phyloP scores from a whole-genome alignment of 495 filamentous ascomycete genomes.

The Podospora sp. region DNA sequence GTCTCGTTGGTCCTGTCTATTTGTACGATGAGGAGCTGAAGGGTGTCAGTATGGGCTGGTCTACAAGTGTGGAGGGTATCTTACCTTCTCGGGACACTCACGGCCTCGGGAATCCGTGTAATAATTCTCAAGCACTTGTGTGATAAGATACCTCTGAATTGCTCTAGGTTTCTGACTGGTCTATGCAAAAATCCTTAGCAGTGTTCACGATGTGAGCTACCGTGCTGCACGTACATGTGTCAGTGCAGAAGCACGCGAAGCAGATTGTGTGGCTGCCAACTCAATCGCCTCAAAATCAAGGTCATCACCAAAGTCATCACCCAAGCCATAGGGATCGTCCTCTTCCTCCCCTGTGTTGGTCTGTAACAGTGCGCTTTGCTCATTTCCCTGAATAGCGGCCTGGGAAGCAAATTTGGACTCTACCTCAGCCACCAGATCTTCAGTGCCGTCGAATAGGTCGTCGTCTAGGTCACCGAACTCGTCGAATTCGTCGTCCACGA shows the following conservation, averaged over 20 bases:
- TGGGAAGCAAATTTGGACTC: constrained; percentile 32
- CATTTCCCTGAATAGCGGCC: constrained; percentile 1
- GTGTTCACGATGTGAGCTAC: constrained; percentile 29
- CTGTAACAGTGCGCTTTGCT: not conserved
- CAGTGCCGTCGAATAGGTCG: constrained; percentile 61
- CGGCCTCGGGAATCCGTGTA: constrained; percentile 66
- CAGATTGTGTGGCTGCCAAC: constrained; percentile 56
- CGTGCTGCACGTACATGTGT: constrained; percentile 55
- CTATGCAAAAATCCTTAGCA: constrained; percentile 52
- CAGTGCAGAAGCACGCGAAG: constrained; percentile 26
- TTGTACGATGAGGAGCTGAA: constrained; percentile 73
- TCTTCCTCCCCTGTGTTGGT: constrained; percentile 27
- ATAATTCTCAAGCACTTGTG: constrained; percentile 65
- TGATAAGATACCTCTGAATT: constrained; percentile 82
- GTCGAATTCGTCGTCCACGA: constrained; percentile 18
- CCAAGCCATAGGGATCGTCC: constrained; percentile 51
- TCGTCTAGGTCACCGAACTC: constrained; percentile 65
- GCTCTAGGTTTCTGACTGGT: constrained; percentile 60
- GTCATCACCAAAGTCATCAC: constrained; percentile 69
- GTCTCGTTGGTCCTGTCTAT: constrained; percentile 66
- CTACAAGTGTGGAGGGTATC: constrained; percentile 14
- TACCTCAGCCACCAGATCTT: constrained; percentile 58
- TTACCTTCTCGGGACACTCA: constrained; percentile 70
- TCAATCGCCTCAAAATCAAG: constrained; percentile 69
- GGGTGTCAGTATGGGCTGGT: constrained; percentile 6